phyloP scores from a whole-genome alignment of 441 rosid species.

The Populus tomentosa region DNA sequence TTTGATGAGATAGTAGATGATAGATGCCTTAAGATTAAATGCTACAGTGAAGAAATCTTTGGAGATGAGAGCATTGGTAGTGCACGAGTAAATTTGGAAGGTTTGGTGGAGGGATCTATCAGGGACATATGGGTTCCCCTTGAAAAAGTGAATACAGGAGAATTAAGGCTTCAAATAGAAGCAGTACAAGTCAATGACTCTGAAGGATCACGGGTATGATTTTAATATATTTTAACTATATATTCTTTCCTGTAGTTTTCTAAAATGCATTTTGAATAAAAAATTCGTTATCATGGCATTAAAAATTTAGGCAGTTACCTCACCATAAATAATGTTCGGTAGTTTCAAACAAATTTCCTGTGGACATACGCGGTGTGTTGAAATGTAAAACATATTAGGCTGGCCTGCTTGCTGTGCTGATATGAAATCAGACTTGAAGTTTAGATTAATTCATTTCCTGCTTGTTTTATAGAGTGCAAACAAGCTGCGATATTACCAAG shows the following conservation, averaged over 20 bases:
- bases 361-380: neutral
- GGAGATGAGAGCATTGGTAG: constrained; percentile 81
- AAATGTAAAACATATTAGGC: too few species aligned
- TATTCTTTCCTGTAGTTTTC: neutral
- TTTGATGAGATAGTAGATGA: constrained; percentile 82
- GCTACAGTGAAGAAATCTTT: constrained; percentile 69
- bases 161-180: constrained; percentile 78
- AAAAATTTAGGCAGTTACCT: neutral
- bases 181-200: constrained; percentile 45
- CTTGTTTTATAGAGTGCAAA: neutral
- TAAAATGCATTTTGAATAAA: neutral
- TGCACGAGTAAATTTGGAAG: constrained; percentile 85
- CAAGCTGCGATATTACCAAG: too few species aligned
- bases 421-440: neutral
- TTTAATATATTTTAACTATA: constrained; percentile 10
- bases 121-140: constrained; percentile 88
- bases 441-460: neutral
- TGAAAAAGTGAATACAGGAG: constrained; percentile 88
- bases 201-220: constrained; percentile 64
- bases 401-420: neutral
- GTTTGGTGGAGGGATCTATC: constrained; percentile 58
- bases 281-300: neutral
- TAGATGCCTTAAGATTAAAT: constrained; percentile 73
- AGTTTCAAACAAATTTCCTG: neutral
- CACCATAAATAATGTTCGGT: neutral